Percentiles rank a stretch among this genome's conserved stretches.
These are phyloP conservation scores for Nevesoporus exiguus DNA, from an alignment of 768 basidiomycete species.

Conservation along the genomic window DNA sequence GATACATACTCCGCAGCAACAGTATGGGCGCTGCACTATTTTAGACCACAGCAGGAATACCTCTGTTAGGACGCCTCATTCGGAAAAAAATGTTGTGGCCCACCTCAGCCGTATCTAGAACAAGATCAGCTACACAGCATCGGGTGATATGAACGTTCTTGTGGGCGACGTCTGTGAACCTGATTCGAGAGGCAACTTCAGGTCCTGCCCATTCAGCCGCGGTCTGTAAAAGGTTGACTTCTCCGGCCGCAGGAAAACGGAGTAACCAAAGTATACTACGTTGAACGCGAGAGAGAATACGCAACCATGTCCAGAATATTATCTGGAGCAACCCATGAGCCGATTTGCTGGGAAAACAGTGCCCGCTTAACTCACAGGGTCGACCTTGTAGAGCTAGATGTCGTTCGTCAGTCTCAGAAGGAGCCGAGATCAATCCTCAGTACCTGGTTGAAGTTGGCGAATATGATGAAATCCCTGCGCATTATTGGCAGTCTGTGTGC, in stretches of 20 bases:
- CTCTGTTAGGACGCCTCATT: background rate
- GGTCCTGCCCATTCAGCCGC: conserved; percentile 44
- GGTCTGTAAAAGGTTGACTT: conserved; percentile 40
- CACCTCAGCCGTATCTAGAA: conserved; percentile 52
- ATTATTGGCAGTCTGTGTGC: background rate
- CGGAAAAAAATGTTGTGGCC: background rate
- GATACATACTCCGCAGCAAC: conserved; percentile 45
- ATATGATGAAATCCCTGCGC: conserved; percentile 41
- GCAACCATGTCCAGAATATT: conserved; percentile 48
- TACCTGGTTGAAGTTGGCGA: conserved; percentile 55
- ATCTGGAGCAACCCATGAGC: conserved; percentile 23
- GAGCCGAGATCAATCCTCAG: background rate
- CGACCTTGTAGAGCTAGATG: conserved; percentile 44
- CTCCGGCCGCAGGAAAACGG: conserved; percentile 48
- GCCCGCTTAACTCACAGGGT: conserved; percentile 31
- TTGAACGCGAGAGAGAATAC: conserved; percentile 41
- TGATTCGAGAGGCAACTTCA: conserved; percentile 43
- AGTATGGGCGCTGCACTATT: conserved; percentile 51
- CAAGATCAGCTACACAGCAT: conserved; percentile 45
- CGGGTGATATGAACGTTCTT: conserved; percentile 46
- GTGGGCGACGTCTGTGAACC: conserved; percentile 46
- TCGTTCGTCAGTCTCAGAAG: conserved; percentile 6
- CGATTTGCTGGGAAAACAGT: background rate
- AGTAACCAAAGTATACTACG: conserved; percentile 52
- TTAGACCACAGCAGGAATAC: background rate